Base-by-base conservation (phyloP, 2,329 filamentous ascomycete species). In the Alternaria rosae region DNA sequence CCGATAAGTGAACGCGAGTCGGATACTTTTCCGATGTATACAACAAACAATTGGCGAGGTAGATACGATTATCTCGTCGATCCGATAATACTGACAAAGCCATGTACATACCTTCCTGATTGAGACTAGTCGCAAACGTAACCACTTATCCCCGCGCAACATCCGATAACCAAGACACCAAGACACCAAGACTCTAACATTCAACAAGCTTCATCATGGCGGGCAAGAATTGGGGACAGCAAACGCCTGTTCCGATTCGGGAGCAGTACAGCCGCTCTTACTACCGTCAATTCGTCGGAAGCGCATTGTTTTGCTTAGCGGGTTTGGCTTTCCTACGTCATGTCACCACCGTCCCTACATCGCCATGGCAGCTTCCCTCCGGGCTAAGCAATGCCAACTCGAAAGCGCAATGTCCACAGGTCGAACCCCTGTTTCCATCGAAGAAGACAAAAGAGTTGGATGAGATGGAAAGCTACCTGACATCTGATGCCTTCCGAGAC, bases 401-500 rank as follows among this genome's bases (percentile, higher is more conserved):
- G 3, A 53, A 68, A 15, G 43, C 62, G 57, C 64, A 61, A 70
- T 78, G 76, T 47, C 61, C 69, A 0, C 76, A 78, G 57, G 73
- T 74, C 5, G 64, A 69, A 4, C 75, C 74, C 3, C 55, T 78
- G 3, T 60, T 68, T n/a, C 76, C 76, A 10, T 50, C 56, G 5
- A 59, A 23, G 12, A 70, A 38, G 9, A 72, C 74, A 2, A 64
- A 73, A 61, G 70, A 73, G 57, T 51, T 79, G 50, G 70, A 76
- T 35, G 65, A 70, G 3, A 69, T 76, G 57, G 68, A 75, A 45
- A 64, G 61, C 9, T 78, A 74, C 44, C 62, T 79, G 11, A 56
- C 59, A 12, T 75, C 74, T 9, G 67, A 69, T 5, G 62, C 64
- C 9, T 79, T 78, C 52, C 70, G 70, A 15, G 69, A 76, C 45